A percentile compares a stretch with the other conserved stretches of the same genome.
Evolutionary conservation across 2,329 filamentous ascomycete genomes (phyloP).

Genomic region (Hypoxylon sp.): DNA sequence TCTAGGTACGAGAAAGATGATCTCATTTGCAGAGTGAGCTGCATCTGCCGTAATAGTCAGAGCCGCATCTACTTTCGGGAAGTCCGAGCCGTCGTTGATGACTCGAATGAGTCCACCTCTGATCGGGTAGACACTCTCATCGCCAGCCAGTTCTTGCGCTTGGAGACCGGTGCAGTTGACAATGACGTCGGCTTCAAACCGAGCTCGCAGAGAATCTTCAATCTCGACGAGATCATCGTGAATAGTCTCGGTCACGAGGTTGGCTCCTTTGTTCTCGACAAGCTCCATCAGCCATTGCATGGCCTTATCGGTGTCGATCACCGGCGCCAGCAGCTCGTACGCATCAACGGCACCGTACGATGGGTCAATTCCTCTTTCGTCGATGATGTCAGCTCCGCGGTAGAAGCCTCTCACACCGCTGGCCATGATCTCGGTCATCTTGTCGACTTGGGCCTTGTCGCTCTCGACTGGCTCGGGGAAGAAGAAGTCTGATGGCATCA

Average conservation of each 20-base stretch:
- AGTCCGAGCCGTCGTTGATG: conserved; percentile 61
- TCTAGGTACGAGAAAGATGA: conserved; percentile 61
- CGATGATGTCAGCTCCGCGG: conserved; percentile 54
- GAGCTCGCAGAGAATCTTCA: conserved; percentile 54
- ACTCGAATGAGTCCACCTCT: conserved; percentile 62
- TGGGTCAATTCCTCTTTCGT: conserved; percentile 55
- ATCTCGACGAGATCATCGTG: conserved; percentile 55
- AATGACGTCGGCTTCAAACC: conserved; percentile 59
- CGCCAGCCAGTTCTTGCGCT: conserved; percentile 56
- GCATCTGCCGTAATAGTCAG: conserved; percentile 60
- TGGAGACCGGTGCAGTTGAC: conserved; percentile 61
- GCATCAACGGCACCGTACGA: conserved; percentile 59
- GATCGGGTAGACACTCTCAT: conserved; percentile 59
- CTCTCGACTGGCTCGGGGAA: conserved; percentile 56
- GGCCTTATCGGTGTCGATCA: conserved; percentile 62
- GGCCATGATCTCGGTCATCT: conserved; percentile 59
- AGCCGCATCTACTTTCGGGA: conserved; percentile 59
- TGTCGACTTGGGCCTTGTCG: conserved; percentile 54
- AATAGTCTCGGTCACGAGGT: conserved; percentile 57
- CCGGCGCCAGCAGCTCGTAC: conserved; percentile 61
- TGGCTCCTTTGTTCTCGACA: conserved; percentile 59
- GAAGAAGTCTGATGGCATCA: conserved; percentile 59
- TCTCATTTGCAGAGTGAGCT: conserved; percentile 55
- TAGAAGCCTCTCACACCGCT: conserved; percentile 59
- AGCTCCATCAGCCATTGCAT: conserved; percentile 61